phyloP scores from a whole-genome alignment of 2,329 filamentous ascomycete genomes.

The Talaromyces marneffei region DNA sequence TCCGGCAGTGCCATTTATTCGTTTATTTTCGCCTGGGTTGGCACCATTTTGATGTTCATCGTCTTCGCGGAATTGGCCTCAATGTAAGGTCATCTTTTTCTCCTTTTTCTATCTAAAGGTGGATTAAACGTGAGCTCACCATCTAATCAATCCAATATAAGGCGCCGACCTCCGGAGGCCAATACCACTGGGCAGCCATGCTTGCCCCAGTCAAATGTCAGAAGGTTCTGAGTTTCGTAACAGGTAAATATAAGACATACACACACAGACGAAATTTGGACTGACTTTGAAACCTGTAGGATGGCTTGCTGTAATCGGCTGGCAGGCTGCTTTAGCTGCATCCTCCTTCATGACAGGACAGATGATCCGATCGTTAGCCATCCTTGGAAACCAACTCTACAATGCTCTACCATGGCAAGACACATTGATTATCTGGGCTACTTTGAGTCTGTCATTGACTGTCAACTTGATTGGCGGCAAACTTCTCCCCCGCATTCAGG shows the following conservation, averaged over 20 bases:
- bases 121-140: not conserved
- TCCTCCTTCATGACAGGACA: constrained; percentile 30
- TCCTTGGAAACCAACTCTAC: constrained; percentile 26
- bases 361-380: constrained; percentile 31
- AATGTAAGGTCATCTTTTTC: constrained; percentile 23
- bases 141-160: constrained; percentile 16
- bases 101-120: not conserved
- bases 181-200: constrained; percentile 39
- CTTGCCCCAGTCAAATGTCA: constrained; percentile 30
- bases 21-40: constrained; percentile 32
- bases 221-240: constrained; percentile 33
- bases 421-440: constrained; percentile 46
- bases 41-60: constrained; percentile 33
- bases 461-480: constrained; percentile 47
- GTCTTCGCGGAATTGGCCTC: constrained; percentile 39
- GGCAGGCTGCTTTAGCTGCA: constrained; percentile 32
- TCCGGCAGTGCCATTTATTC: constrained; percentile 35
- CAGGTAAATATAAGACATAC: constrained; percentile 19
- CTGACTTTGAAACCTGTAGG: constrained; percentile 18
- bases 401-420: constrained; percentile 27
- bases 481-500: constrained; percentile 48
- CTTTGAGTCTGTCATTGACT: constrained; percentile 43
- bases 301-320: constrained; percentile 35
- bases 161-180: constrained; percentile 35
- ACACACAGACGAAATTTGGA: not conserved